A percentile compares a stretch with the other conserved stretches of the same genome.
phyloP scores from a whole-genome alignment of 495 filamentous ascomycete genomes.

The Penicillium salamii region DNA sequence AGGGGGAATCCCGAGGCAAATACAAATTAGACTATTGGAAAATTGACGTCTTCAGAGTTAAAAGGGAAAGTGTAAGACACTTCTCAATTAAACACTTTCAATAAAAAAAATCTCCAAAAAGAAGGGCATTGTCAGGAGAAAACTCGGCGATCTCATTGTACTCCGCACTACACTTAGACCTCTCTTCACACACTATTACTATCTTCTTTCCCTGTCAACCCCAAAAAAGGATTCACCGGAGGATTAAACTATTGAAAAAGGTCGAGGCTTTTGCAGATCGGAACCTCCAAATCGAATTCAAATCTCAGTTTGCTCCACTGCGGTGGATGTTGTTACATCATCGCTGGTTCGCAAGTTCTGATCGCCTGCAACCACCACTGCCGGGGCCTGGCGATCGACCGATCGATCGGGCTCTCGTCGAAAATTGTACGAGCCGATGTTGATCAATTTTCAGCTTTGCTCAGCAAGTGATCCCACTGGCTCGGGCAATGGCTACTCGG shows the following conservation, averaged over 20 bases:
- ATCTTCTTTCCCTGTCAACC: too few relatives aligned
- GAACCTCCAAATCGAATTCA: not conserved
- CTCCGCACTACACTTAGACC: too few relatives aligned
- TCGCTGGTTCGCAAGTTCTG: constrained; percentile 4
- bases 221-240: not conserved
- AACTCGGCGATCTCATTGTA: too few relatives aligned
- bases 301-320: not conserved
- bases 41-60: too few relatives aligned
- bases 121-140: too few relatives aligned
- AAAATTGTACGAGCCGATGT: constrained; percentile 2
- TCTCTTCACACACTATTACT: too few relatives aligned
- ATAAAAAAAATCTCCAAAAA: too few relatives aligned
- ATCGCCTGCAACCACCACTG: constrained; percentile 6
- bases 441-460: constrained; percentile 11
- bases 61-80: too few relatives aligned
- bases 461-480: too few relatives aligned
- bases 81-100: too few relatives aligned
- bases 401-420: constrained; percentile 14
- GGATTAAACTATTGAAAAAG: constrained; percentile 1
- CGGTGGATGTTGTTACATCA: constrained; percentile 12
- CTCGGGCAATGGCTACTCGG: not conserved
- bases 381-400: constrained; percentile 19
- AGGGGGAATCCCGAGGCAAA: too few relatives aligned
- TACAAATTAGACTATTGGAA: too few relatives aligned
- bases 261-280: not conserved